Conservation (phyloP, 176 grass and related monocot species). For the Alopecurus myosuroides region DNA sequence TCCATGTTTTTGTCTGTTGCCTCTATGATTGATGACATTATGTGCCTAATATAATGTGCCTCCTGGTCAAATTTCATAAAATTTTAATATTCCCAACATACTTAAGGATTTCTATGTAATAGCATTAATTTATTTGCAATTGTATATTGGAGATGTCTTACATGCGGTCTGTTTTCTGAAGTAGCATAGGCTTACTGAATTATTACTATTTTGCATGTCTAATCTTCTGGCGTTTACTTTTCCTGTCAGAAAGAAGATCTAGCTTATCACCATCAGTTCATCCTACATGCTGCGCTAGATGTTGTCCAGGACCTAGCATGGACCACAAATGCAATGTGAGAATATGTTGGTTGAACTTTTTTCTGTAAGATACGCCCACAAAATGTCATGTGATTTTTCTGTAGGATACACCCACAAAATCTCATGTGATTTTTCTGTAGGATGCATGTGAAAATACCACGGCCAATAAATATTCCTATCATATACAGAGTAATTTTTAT, state of each 20-base stretch:
- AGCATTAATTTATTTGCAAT: background rate
- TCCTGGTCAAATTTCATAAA: background rate
- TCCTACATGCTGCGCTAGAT: slow-evolving; percentile 86
- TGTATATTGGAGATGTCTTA: background rate
- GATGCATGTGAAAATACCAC: background rate
- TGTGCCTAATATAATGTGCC: background rate
- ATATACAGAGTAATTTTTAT: background rate
- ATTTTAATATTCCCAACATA: background rate
- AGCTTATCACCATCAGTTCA: slow-evolving; percentile 86
- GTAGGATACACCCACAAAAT: too few relatives aligned
- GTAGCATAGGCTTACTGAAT: slow-evolving; percentile 6
- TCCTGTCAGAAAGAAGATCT: slow-evolving; percentile 71
- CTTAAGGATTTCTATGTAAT: background rate
- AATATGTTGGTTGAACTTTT: slow-evolving; percentile 24
- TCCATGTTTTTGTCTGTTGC: background rate
- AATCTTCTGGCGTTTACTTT: slow-evolving; percentile 16
- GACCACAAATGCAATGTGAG: slow-evolving; percentile 86
- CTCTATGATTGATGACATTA: background rate
- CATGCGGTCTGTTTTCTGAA: background rate
- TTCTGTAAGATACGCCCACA: background rate
- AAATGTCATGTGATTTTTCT: background rate
- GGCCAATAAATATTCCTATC: background rate
- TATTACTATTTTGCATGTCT: background rate
- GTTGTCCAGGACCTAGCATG: slow-evolving; percentile 87
- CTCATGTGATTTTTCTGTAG: too few relatives aligned